Percentiles rank a stretch among this genome's conserved stretches.
phyloP scores from a whole-genome alignment of 495 filamentous ascomycete species.

The Neurospora discreta region DNA sequence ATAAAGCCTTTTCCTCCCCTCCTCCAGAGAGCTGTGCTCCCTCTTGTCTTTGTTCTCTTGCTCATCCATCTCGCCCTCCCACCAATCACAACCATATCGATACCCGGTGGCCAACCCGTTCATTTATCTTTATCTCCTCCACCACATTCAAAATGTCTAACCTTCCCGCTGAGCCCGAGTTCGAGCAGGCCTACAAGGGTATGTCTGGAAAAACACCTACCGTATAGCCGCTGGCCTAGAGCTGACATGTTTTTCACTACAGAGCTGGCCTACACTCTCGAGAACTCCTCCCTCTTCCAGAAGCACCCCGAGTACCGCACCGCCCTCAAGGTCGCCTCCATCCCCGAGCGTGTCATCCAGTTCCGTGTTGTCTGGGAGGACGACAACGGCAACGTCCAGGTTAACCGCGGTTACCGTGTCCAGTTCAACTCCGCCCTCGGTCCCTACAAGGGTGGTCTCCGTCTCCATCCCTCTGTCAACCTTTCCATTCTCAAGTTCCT shows the following conservation, averaged over 20 bases:
- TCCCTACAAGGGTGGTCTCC: slow-evolving; percentile 94
- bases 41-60: background rate
- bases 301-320: slow-evolving; percentile 89
- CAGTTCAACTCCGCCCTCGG: slow-evolving; percentile 98
- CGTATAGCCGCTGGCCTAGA: background rate
- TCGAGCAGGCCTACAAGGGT: slow-evolving; percentile 99
- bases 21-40: slow-evolving; percentile 1
- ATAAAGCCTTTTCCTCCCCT: slow-evolving; percentile 1
- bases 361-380: slow-evolving; percentile 97
- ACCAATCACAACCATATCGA: slow-evolving; percentile 6
- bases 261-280: slow-evolving; percentile 92
- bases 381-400: slow-evolving; percentile 77
- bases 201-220: background rate
- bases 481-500: slow-evolving; percentile 96
- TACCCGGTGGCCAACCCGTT: background rate
- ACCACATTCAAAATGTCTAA: slow-evolving; percentile 56
- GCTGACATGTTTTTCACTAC: slow-evolving; percentile 5
- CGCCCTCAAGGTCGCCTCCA: slow-evolving; percentile 74
- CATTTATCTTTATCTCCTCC: background rate
- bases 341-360: slow-evolving; percentile 93
- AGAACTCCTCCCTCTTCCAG: slow-evolving; percentile 86
- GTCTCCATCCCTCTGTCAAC: slow-evolving; percentile 95
- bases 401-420: slow-evolving; percentile 94
- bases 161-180: slow-evolving; percentile 84
- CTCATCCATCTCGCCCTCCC: slow-evolving; percentile 3